phyloP scores from a whole-genome alignment of 2,329 filamentous ascomycete genomes.

The Grosmannia clavigera region DNA sequence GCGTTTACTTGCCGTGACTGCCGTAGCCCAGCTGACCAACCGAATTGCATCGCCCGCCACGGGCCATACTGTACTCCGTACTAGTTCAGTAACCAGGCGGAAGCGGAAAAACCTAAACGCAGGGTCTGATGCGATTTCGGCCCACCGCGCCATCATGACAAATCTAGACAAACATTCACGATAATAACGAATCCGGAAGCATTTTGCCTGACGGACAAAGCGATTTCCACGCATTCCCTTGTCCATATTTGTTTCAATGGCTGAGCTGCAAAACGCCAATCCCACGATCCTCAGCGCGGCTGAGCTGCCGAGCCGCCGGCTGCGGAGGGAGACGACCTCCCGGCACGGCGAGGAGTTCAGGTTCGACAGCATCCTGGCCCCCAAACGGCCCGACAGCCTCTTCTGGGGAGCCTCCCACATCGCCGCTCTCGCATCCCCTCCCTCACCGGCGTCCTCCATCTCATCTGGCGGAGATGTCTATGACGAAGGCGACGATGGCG shows the following conservation, averaged over 20 bases:
- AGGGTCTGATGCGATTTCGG: background rate
- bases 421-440: background rate
- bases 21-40: too few relatives aligned
- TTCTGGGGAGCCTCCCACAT: background rate
- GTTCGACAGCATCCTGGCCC: conserved; percentile 34
- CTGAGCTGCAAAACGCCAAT: conserved; percentile 64
- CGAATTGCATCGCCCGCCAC: too few relatives aligned
- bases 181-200: background rate
- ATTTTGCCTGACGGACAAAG: background rate
- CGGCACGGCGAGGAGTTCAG: conserved; percentile 34
- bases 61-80: too few relatives aligned
- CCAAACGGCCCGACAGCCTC: conserved; percentile 25
- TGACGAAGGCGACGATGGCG: conserved; percentile 24
- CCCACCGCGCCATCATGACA: too few relatives aligned
- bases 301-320: conserved; percentile 72
- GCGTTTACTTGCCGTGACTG: too few relatives aligned
- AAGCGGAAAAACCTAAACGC: background rate
- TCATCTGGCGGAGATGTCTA: conserved; percentile 13
- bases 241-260: conserved; percentile 18
- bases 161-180: too few relatives aligned
- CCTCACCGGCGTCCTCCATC: background rate
- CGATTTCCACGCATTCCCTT: background rate
- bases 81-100: background rate
- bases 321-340: conserved; percentile 34
- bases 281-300: conserved; percentile 82